Conservation (phyloP, 371 early-diverging fungal species). For the Saksenaea vasiformis region DNA sequence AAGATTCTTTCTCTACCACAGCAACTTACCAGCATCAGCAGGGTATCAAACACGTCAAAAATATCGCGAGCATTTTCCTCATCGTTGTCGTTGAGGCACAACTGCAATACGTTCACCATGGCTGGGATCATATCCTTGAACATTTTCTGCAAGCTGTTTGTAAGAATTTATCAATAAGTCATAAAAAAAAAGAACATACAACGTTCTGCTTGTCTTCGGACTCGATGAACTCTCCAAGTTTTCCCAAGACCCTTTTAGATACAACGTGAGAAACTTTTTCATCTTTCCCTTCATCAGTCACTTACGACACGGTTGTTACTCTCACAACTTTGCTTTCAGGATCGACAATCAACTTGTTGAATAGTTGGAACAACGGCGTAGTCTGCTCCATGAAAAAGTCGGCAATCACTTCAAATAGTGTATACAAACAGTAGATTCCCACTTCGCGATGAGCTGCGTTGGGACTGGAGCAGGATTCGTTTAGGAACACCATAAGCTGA, state of each 20-base stretch:
- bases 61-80: constrained; percentile 73
- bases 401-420: constrained; percentile 82
- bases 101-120: constrained; percentile 84
- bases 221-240: constrained; percentile 84
- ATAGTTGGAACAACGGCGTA: constrained; percentile 68
- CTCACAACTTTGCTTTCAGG: constrained; percentile 82
- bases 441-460: constrained; percentile 82
- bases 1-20: neutral
- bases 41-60: constrained; percentile 84
- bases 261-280: neutral
- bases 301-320: constrained; percentile 75
- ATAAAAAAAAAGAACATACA: constrained; percentile 32
- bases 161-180: neutral
- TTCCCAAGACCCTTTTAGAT: constrained; percentile 66
- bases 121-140: constrained; percentile 77
- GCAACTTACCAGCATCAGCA: constrained; percentile 64
- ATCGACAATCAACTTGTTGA: constrained; percentile 76
- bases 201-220: constrained; percentile 67
- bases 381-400: constrained; percentile 71
- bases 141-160: constrained; percentile 37
- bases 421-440: constrained; percentile 80
- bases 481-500: constrained; percentile 75
- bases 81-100: constrained; percentile 69
- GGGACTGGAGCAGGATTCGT: constrained; percentile 72
- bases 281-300: neutral